Percentiles rank a stretch among this genome's conserved stretches.
Conservation (phyloP, 371 early-diverging fungal species). For the Dichotomocladium elegans region DNA sequence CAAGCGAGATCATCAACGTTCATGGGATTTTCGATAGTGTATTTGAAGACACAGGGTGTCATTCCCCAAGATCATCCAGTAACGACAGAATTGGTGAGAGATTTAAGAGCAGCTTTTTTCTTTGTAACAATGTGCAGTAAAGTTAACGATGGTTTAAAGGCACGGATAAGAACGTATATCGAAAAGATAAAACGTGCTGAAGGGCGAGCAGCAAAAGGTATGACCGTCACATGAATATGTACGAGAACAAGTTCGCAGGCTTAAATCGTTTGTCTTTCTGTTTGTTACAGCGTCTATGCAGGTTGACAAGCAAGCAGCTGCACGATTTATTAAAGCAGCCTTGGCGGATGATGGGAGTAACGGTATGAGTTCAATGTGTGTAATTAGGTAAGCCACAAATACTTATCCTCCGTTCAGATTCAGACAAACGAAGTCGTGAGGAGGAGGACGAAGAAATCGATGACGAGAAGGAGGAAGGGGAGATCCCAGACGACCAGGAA, state of each 20-base stretch:
- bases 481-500: background rate
- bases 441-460: background rate
- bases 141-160: conserved; percentile 20
- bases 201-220: conserved; percentile 39
- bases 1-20: background rate
- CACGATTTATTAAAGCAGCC: conserved; percentile 50
- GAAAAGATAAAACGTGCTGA: conserved; percentile 40
- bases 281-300: conserved; percentile 32
- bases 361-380: background rate
- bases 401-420: background rate
- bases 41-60: conserved; percentile 46
- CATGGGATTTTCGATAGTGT: conserved; percentile 26
- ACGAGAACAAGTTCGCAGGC: background rate
- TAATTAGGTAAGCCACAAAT: background rate
- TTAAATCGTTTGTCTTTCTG: background rate
- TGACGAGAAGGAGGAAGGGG: background rate
- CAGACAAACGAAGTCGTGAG: background rate
- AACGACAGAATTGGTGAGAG: conserved; percentile 46
- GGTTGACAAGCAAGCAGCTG: conserved; percentile 54
- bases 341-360: conserved; percentile 13
- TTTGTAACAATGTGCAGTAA: background rate
- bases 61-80: conserved; percentile 47
- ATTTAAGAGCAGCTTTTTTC: background rate
- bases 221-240: background rate
- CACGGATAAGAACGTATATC: conserved; percentile 47